Evolutionary conservation across 176 grass and related monocot species (phyloP).

Genomic region (Thalia dealbata): DNA sequence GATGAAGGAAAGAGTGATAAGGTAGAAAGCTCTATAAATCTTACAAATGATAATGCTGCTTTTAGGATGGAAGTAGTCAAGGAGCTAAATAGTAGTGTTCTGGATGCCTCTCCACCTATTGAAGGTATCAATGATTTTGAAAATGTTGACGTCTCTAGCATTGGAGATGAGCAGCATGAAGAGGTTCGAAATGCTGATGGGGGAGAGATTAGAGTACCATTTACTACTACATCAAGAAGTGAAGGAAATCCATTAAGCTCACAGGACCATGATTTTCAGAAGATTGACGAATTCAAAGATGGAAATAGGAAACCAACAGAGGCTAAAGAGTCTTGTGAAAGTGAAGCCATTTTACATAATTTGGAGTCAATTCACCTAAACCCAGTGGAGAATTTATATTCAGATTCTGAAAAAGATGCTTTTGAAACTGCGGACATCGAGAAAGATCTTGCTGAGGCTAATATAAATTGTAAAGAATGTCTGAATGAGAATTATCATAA

Average conservation of each 20-base stretch:
- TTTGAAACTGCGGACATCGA: background rate
- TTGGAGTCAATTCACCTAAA: background rate
- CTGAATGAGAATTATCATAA: constrained; percentile 14
- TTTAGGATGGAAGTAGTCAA: constrained; percentile 12
- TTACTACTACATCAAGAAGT: constrained; percentile 15
- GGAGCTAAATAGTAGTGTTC: constrained; percentile 4
- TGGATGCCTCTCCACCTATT: constrained; percentile 16
- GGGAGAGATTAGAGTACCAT: constrained; percentile 30
- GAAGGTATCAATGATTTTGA: constrained; percentile 13
- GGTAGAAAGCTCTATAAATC: constrained; percentile 21
- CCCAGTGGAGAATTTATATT: background rate
- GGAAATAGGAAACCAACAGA: constrained; percentile 23
- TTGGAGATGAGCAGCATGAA: constrained; percentile 5
- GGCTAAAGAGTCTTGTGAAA: constrained; percentile 15
- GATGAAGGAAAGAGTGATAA: constrained; percentile 16
- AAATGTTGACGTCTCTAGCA: background rate
- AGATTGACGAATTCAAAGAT: constrained; percentile 14
- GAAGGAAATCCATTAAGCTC: constrained; percentile 14
- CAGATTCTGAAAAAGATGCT: background rate
- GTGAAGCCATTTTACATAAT: constrained; percentile 4
- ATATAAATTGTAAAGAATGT: constrained; percentile 13
- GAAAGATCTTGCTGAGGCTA: constrained; percentile 10
- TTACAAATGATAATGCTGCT: constrained; percentile 18
- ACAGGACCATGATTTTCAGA: constrained; percentile 21
- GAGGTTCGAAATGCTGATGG: constrained; percentile 11